Base-by-base conservation (phyloP, 2,329 filamentous ascomycete genomes). In the Tolypocladium nubicola region DNA sequence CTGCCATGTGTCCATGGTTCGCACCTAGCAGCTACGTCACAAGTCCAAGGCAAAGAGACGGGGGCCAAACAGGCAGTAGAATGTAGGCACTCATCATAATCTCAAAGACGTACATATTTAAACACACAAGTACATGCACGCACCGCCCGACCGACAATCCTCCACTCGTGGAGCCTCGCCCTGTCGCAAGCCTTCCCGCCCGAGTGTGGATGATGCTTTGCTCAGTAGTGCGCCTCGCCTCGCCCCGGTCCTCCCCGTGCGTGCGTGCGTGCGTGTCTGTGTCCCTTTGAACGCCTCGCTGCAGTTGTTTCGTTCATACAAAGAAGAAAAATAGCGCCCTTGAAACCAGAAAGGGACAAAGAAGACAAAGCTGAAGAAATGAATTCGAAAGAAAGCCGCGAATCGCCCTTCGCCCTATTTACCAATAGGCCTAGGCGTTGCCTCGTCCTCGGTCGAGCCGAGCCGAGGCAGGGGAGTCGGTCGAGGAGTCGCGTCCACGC, bases 401-500 rank as follows among this genome's bases (percentile, higher is more conserved):
- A 16, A 21, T 16, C 47, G 35, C 16, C 21, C 33, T 35, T 30
- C 26, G 26, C 8, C 26, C 30, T 59, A 69, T 61, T 64, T 68
- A 45, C 61, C 67, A 52, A 60, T 56, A 4, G 73, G 68, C 35
- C 72, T 69, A 53, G 76, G 75, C 3, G 75, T 78, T 14, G 71
- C 68, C 56, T 77, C 72, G 35, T 76, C 71, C 14, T 68, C 66
- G 8, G 21, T 13, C 35, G 43, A 39, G 13, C 35, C 43, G 1
- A 49, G 54, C 33, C 50, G 57, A 41, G n/a, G 52, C 21, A 60
- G 57, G 21, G 62, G 57, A 4, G 63, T 55, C 40, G 75, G 75
- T 53, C 74, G 75, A 26, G 78, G 78, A 33, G 77, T 80, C 52
- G 73, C 74, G 40, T 79, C 75, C 43, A 71, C 63, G 54, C 66